These are phyloP conservation scores for Dacryopinax spathularia DNA, from an alignment of 768 basidiomycete species.

Conservation along the genomic window DNA sequence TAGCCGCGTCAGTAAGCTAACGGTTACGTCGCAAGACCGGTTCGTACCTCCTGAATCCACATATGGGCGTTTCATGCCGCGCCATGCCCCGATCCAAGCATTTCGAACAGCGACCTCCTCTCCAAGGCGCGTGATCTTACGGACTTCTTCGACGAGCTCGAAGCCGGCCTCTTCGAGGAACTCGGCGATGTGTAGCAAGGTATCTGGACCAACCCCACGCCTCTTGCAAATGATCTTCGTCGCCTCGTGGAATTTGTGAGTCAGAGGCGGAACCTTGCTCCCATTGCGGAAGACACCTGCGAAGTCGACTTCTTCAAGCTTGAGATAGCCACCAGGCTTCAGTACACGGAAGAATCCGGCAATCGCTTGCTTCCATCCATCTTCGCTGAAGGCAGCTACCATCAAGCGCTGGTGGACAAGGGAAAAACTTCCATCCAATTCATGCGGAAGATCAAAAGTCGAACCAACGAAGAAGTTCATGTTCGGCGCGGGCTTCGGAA, in stretches of 20 bases:
- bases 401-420: constrained; percentile 26
- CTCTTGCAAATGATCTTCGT: neutral
- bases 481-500: constrained; percentile 10
- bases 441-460: constrained; percentile 19
- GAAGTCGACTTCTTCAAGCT: neutral
- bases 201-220: neutral
- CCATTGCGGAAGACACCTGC: neutral
- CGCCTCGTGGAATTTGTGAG: neutral
- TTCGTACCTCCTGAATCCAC: neutral
- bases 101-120: neutral
- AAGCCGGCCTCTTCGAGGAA: neutral
- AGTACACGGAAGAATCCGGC: constrained; percentile 23
- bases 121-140: neutral
- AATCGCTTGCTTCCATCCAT: constrained; percentile 20
- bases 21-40: neutral
- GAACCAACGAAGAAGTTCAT: constrained; percentile 13
- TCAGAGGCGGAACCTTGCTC: neutral
- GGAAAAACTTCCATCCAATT: constrained; percentile 22
- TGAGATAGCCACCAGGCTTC: constrained; percentile 14
- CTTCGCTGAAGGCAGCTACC: constrained; percentile 18
- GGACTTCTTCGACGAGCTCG: neutral
- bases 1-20: neutral
- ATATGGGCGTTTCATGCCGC: neutral
- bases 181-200: neutral
- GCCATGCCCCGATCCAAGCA: neutral